phyloP scores from a whole-genome alignment of 2,329 filamentous ascomycete species.

The Scytalidium sp. region DNA sequence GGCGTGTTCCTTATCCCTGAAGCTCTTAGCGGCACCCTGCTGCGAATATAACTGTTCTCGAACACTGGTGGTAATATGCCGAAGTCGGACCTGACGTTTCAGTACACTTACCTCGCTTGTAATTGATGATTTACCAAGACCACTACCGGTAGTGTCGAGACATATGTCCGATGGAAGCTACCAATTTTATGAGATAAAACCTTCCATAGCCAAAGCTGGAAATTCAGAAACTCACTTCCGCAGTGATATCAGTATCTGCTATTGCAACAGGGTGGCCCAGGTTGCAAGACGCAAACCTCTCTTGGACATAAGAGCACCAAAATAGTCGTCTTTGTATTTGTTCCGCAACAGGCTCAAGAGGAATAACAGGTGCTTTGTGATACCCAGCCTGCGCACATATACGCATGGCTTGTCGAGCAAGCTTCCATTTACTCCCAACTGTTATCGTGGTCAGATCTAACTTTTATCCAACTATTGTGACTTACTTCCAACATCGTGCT shows the following conservation, averaged over 20 bases:
- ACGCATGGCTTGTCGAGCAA: neutral
- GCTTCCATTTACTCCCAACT: neutral
- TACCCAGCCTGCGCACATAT: neutral
- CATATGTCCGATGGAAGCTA: neutral
- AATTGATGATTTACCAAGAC: neutral
- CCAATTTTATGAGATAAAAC: neutral
- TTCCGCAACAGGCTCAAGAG: neutral
- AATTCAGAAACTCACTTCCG: neutral
- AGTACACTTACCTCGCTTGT: neutral
- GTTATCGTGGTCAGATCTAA: neutral
- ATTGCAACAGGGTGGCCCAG: neutral
- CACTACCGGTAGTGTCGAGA: neutral
- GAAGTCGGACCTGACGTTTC: neutral
- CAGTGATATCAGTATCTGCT: neutral
- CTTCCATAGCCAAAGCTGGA: too few species aligned
- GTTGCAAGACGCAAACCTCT: neutral
- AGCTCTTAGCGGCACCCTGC: neutral
- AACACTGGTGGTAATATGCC: neutral
- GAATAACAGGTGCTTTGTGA: neutral
- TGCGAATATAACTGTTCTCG: neutral
- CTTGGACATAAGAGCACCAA: neutral
- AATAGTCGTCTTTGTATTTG: neutral
- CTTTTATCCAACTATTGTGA: neutral
- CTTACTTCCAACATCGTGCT: neutral
- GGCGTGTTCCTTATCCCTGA: neutral